These are phyloP conservation scores for Dalbergia oliveri DNA, from an alignment of 306 rosid species.

Conservation along the genomic window DNA sequence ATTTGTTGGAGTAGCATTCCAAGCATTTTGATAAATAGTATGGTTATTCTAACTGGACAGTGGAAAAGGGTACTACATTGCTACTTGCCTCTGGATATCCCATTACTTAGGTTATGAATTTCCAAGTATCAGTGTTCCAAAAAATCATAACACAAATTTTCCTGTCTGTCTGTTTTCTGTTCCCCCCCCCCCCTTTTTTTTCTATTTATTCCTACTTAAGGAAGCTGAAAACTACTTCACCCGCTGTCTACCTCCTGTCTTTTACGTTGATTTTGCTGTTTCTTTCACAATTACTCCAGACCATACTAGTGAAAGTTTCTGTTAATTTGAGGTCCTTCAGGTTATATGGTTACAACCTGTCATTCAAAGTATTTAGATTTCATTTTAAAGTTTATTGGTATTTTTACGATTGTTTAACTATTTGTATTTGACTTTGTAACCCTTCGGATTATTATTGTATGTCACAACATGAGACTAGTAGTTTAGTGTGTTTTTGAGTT, in stretches of 20 bases:
- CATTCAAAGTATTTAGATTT: not conserved
- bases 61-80: not conserved
- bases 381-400: not conserved
- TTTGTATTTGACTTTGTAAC: conserved; percentile 13
- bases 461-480: conserved; percentile 11
- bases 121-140: not conserved
- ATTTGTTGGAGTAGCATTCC: not conserved
- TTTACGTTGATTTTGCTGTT: not conserved
- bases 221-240: not conserved
- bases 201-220: not conserved
- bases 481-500: conserved; percentile 22
- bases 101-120: not conserved
- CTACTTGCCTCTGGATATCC: not conserved
- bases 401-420: not conserved
- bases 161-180: too few relatives aligned
- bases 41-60: not conserved
- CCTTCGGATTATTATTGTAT: conserved; percentile 17
- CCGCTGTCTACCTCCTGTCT: not conserved
- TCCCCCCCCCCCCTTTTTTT: not conserved
- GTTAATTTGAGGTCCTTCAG: not conserved
- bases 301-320: not conserved
- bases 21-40: not conserved
- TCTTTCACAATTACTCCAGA: not conserved
- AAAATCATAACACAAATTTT: too few relatives aligned
- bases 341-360: not conserved